phyloP scores from a whole-genome alignment of 1,284 basidiomycete genomes.

The Ustilago crameri region DNA sequence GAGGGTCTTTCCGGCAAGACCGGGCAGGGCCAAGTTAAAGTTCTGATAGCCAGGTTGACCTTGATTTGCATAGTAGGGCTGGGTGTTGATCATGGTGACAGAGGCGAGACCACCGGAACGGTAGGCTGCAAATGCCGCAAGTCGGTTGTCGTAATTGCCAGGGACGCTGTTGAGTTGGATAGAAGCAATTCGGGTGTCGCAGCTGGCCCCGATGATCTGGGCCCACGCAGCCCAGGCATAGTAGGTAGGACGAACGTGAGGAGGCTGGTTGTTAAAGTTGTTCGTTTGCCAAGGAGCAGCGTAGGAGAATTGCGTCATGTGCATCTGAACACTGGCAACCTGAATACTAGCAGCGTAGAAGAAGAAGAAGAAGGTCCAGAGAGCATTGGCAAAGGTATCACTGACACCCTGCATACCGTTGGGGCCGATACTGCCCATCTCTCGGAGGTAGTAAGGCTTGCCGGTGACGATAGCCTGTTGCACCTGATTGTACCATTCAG shows the following conservation, averaged over 20 bases:
- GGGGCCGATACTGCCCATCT: constrained; percentile 60
- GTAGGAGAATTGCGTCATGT: constrained; percentile 52
- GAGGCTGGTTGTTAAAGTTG: constrained; percentile 18
- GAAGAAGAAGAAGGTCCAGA: constrained; percentile 62
- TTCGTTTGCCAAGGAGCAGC: constrained; percentile 54
- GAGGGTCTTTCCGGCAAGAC: constrained; percentile 43
- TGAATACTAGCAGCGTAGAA: constrained; percentile 55
- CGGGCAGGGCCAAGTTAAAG: constrained; percentile 42
- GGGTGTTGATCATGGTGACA: constrained; percentile 54
- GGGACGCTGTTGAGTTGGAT: constrained; percentile 36
- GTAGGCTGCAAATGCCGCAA: constrained; percentile 48
- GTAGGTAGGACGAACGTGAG: constrained; percentile 55
- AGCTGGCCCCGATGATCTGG: constrained; percentile 54
- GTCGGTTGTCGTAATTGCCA: constrained; percentile 38
- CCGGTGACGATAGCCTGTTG: constrained; percentile 47
- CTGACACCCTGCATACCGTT: constrained; percentile 54
- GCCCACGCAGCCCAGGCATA: constrained; percentile 58
- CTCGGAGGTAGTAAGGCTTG: constrained; percentile 58
- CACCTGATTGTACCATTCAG: constrained; percentile 51
- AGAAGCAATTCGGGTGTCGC: constrained; percentile 41
- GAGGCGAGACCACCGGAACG: constrained; percentile 29
- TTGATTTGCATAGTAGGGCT: constrained; percentile 27
- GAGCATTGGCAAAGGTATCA: constrained; percentile 55
- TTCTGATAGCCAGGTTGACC: constrained; percentile 27
- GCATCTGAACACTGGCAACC: constrained; percentile 57